These are phyloP conservation scores for Sporothrix globosa DNA, from an alignment of 2,329 filamentous ascomycete species.

Conservation along the genomic window DNA sequence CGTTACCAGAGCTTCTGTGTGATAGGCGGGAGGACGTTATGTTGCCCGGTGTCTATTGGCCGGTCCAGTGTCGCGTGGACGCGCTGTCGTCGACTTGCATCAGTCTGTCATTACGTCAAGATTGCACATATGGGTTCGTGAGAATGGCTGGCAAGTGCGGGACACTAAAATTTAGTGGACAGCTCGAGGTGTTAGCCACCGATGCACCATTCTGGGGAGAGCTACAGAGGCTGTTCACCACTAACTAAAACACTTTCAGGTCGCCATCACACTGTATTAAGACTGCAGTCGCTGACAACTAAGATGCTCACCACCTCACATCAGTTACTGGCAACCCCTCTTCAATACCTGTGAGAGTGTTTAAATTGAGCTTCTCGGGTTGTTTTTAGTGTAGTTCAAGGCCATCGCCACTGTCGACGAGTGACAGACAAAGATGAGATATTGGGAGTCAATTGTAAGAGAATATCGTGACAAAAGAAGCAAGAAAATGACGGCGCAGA, in stretches of 20 bases:
- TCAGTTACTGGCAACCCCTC: no score
- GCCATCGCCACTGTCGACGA: no score
- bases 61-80: not conserved
- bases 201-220: not conserved
- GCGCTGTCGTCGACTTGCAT: not conserved
- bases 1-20: not conserved
- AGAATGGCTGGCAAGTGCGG: not conserved
- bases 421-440: not conserved
- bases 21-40: not conserved
- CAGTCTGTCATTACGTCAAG: not conserved
- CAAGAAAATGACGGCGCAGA: no score
- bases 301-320: not conserved
- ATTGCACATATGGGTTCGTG: not conserved
- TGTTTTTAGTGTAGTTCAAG: no score
- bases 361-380: no score
- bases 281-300: not conserved
- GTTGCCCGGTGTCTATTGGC: not conserved
- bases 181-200: not conserved
- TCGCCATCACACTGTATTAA: not conserved
- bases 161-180: constrained; percentile 12
- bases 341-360: no score
- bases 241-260: not conserved
- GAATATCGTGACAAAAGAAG: no score
- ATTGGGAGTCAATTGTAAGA: no score
- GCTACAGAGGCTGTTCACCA: not conserved